Evolutionary conservation across 2,329 filamentous ascomycete species (phyloP).

Genomic region (Aureobasidium musti): DNA sequence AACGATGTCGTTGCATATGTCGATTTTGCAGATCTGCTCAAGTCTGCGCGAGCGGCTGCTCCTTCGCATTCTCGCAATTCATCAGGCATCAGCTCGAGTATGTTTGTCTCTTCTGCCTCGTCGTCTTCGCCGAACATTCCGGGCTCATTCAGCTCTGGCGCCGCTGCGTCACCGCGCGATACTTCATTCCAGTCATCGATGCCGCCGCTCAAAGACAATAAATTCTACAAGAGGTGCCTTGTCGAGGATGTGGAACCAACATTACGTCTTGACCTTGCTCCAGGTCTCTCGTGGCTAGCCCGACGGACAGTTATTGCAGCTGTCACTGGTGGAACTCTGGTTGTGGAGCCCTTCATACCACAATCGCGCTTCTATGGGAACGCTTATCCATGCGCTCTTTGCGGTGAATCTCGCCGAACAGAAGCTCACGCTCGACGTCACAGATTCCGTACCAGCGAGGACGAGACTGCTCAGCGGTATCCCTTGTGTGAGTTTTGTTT

Average conservation of each 20-base stretch:
- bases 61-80: constrained; percentile 64
- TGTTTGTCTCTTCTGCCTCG: constrained; percentile 37
- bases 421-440: constrained; percentile 74
- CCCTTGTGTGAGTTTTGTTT: constrained; percentile 89
- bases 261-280: constrained; percentile 81
- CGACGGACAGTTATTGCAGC: constrained; percentile 80
- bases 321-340: constrained; percentile 79
- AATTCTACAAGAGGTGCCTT: constrained; percentile 89
- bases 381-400: constrained; percentile 76
- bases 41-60: constrained; percentile 61
- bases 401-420: constrained; percentile 77
- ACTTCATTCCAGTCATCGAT: constrained; percentile 40
- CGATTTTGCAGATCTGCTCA: constrained; percentile 79
- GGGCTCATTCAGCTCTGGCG: constrained; percentile 46
- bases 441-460: constrained; percentile 85
- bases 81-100: constrained; percentile 57
- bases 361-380: constrained; percentile 57
- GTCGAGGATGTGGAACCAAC: constrained; percentile 94
- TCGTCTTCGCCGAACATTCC: constrained; percentile 46
- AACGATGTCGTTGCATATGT: constrained; percentile 78
- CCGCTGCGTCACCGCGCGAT: constrained; percentile 40
- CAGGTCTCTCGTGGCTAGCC: constrained; percentile 90
- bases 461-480: constrained; percentile 82
- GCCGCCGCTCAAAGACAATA: constrained; percentile 79
- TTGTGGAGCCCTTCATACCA: constrained; percentile 77